phyloP scores from a whole-genome alignment of 2,329 filamentous ascomycete genomes.

The Lanzia echinophila region DNA sequence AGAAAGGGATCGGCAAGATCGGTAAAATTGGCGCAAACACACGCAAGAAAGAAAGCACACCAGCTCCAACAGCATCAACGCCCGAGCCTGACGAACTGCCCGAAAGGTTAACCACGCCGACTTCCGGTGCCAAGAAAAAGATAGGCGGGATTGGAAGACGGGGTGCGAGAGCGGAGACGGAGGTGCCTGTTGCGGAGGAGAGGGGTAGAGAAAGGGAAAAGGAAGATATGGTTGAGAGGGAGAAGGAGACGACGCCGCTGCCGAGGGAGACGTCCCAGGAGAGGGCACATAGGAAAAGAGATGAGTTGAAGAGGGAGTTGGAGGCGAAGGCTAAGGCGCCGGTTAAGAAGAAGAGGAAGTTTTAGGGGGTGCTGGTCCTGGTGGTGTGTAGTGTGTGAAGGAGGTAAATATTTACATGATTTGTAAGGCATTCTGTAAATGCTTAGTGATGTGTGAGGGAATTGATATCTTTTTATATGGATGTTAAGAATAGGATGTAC shows the following conservation, averaged over 20 bases:
- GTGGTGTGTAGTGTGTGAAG: too few species aligned
- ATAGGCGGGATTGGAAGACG: constrained; percentile 20
- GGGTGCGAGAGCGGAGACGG: constrained; percentile 2
- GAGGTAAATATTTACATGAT: too few species aligned
- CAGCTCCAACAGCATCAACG: background rate
- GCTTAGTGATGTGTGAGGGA: too few species aligned
- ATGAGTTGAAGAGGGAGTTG: constrained; percentile 25
- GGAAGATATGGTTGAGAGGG: constrained; percentile 6
- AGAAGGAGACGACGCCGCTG: constrained; percentile 11
- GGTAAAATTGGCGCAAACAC: constrained; percentile 24
- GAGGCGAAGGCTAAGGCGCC: constrained; percentile 28
- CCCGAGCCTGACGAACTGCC: constrained; percentile 8
- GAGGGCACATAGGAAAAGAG: constrained; percentile 27
- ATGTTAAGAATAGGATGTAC: too few species aligned
- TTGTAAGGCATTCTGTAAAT: too few species aligned
- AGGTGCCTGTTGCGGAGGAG: background rate
- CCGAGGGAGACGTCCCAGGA: constrained; percentile 27
- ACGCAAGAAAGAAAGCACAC: constrained; percentile 18
- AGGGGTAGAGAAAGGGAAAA: constrained; percentile 15
- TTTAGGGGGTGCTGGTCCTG: constrained; percentile 16
- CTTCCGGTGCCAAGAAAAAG: constrained; percentile 16
- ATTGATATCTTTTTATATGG: too few species aligned
- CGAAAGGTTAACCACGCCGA: constrained; percentile 3
- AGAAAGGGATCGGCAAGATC: constrained; percentile 15
- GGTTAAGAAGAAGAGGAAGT: constrained; percentile 31